Conservation (phyloP, 805 yeast species). For the Yamadazyma endophytica region DNA sequence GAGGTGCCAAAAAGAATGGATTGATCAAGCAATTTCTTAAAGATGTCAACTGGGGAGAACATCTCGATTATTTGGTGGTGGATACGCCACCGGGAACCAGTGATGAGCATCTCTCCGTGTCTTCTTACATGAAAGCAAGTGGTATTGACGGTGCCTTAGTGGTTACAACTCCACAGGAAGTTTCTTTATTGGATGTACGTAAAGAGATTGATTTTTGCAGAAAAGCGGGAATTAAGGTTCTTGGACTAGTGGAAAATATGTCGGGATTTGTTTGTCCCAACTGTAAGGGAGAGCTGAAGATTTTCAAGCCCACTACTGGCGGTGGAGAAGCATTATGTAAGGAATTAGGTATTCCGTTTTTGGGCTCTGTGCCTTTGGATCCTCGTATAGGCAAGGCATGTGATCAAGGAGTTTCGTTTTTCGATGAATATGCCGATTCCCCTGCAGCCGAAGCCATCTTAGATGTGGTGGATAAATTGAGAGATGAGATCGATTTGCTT, state of each 20-base stretch:
- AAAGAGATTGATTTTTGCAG: conserved; percentile 93
- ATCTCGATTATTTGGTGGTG: conserved; percentile 75
- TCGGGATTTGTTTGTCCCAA: conserved; percentile 96
- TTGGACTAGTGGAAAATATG: conserved; percentile 97
- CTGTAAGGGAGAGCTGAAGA: conserved; percentile 85
- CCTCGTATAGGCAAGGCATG: conserved; percentile 90
- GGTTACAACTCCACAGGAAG: conserved; percentile 98
- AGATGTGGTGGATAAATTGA: conserved; percentile 70
- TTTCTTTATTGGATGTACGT: conserved; percentile 88
- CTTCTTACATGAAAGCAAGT: conserved; percentile 79
- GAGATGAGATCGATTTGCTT: conserved; percentile 60
- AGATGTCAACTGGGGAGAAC: conserved; percentile 92
- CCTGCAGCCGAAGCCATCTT: conserved; percentile 88
- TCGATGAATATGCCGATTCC: conserved; percentile 82
- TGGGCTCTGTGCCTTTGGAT: conserved; percentile 93
- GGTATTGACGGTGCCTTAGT: conserved; percentile 95
- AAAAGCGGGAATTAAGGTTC: conserved; percentile 79
- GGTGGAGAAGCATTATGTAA: conserved; percentile 85
- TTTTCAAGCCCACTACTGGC: conserved; percentile 94
- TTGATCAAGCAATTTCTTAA: conserved; percentile 88
- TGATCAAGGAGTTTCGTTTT: conserved; percentile 80
- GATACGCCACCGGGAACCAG: conserved; percentile 99
- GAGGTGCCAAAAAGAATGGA: conserved; percentile 94
- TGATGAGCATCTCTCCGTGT: conserved; percentile 92
- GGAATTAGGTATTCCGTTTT: conserved; percentile 71